Base-by-base conservation (phyloP, 2,329 filamentous ascomycete species). In the Xylariaceae sp. region DNA sequence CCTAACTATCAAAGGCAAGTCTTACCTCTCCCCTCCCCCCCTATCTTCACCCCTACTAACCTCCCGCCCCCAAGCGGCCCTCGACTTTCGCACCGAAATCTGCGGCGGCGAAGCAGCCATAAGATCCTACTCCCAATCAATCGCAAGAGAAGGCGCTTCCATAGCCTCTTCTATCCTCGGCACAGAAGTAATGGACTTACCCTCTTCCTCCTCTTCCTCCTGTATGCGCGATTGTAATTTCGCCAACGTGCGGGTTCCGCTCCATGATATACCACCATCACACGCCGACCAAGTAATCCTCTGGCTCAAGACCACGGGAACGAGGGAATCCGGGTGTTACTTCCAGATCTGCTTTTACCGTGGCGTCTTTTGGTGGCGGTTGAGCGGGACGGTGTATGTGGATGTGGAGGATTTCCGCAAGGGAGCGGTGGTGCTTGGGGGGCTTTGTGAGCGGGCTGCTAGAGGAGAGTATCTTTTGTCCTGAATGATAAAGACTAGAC, bases 351-450 rank as follows among this genome's bases (percentile, higher is more conserved):
- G 81, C 45, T 71, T 74, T 19, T 81, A 87, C 65, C 75, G 70
- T 0, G 75, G 74, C 1, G 73, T 68, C 53, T 76, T 83, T 69
- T 88, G 82, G 81, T 75, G 76, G n/a, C 71, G 85, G 35, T 61
- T 88, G 47, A 85, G 81, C 63, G 83, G 74, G 29, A 84, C 86
- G 72, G 73, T 86, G 0, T 89, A 86, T 65, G 67, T 88, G 11
- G 84, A 85, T 32, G 69, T 78, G 54, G 74, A 72, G 12, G 84
- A 88, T 67, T 87, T 86, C 61, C 53, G 50, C 5, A 60, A 40
- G 19, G 66, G 59, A 0, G 65, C 66, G 2, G 55, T 61, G 53
- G 60, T 65, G 7, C 43, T 69, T 2, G 60, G 58, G 46, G 56
- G 42, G 40, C 62, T 69, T 31, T 69, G 67, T 37, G 65, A 63